Percentiles rank a stretch among this genome's conserved stretches.
phyloP scores from a whole-genome alignment of 768 basidiomycete species.

The Phanerochaete carnosa region DNA sequence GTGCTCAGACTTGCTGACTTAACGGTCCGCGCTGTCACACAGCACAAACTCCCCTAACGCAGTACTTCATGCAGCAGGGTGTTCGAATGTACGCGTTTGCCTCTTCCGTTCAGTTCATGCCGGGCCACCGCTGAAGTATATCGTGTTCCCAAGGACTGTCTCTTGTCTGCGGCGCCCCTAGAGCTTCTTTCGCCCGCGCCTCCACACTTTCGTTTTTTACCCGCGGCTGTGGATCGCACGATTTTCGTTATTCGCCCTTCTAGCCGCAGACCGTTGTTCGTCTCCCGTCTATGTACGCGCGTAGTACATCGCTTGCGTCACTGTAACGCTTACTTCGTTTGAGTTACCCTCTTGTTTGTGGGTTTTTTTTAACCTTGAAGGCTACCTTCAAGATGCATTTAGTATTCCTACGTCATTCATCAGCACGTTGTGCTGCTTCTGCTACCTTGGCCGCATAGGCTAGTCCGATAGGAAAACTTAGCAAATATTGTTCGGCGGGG shows the following conservation, averaged over 20 bases:
- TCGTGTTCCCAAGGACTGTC: constrained; percentile 21
- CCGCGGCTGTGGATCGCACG: too few relatives aligned
- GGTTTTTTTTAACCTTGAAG: too few relatives aligned
- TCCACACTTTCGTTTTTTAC: neutral
- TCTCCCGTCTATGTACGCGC: too few relatives aligned
- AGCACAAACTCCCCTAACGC: constrained; percentile 52
- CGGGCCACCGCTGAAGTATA: constrained; percentile 21
- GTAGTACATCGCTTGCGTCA: too few relatives aligned
- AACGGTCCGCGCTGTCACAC: constrained; percentile 6
- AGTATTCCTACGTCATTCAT: neutral
- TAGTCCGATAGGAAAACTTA: too few relatives aligned
- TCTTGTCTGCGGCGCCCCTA: constrained; percentile 13
- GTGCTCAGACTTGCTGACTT: constrained; percentile 14
- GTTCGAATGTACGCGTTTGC: constrained; percentile 54
- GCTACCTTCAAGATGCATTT: too few relatives aligned
- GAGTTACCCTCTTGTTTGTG: too few relatives aligned
- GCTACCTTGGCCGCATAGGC: too few relatives aligned
- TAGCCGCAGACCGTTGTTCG: too few relatives aligned
- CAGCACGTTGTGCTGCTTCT: neutral
- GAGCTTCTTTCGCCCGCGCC: neutral
- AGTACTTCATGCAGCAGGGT: constrained; percentile 55
- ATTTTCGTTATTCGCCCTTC: too few relatives aligned
- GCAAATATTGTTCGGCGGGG: neutral
- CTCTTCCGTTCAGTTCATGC: constrained; percentile 22
- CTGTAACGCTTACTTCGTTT: too few relatives aligned